A percentile compares a stretch with the other conserved stretches of the same genome.
phyloP scores from a whole-genome alignment of 2,329 filamentous ascomycete species.

The Cladophialophora psammophila region DNA sequence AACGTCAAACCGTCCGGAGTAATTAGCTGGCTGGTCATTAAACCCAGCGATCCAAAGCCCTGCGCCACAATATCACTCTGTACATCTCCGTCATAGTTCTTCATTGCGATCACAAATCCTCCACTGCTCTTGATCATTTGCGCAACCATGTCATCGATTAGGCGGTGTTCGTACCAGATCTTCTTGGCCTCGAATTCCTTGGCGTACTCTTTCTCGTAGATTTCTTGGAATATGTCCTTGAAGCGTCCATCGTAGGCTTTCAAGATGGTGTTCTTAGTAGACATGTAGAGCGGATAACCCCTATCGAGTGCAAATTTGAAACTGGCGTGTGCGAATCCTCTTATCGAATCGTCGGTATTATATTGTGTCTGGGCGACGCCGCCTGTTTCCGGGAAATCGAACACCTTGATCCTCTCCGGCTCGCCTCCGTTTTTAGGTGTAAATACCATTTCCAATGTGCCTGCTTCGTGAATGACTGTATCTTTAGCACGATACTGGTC shows the following conservation, averaged over 20 bases:
- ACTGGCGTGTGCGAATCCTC: conserved; percentile 91
- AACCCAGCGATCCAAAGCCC: conserved; percentile 94
- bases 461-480: conserved; percentile 78
- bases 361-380: conserved; percentile 95
- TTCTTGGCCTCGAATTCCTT: conserved; percentile 85
- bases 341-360: conserved; percentile 96
- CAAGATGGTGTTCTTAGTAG: conserved; percentile 99
- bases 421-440: conserved; percentile 76
- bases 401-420: conserved; percentile 88
- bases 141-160: conserved; percentile 99
- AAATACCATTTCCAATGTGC: conserved; percentile 93
- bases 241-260: conserved; percentile 99
- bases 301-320: conserved; percentile 95
- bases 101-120: conserved; percentile 96
- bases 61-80: conserved; percentile 98
- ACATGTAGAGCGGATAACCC: conserved; percentile 95
- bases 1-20: conserved; percentile 97
- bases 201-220: conserved; percentile 89
- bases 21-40: conserved; percentile 98
- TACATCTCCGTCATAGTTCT: conserved; percentile 99
- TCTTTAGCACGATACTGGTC: conserved; percentile 99
- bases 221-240: conserved; percentile 99
- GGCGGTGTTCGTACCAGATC: conserved; percentile 99
- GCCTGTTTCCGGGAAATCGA: conserved; percentile 83
- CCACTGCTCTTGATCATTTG: conserved; percentile 99